Conservation (phyloP, 352 stramenopile species). For the Phytopythium sindhum region DNA sequence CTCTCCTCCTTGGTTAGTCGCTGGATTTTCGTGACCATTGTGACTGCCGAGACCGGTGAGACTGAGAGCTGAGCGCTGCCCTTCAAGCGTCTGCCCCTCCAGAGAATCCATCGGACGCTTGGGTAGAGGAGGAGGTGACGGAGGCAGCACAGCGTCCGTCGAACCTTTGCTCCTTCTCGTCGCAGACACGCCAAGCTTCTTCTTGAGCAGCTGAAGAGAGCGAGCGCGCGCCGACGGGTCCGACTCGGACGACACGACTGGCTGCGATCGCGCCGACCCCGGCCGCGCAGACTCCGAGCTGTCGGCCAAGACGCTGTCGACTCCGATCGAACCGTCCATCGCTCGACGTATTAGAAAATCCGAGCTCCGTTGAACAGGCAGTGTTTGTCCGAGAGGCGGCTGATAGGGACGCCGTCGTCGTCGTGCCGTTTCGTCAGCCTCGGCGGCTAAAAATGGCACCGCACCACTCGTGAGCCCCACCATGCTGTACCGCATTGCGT, state of each 20-base stretch:
- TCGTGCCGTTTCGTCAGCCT: background rate
- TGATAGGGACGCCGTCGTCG: too few species aligned
- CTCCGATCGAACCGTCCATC: background rate
- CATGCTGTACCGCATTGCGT: background rate
- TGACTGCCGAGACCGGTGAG: background rate
- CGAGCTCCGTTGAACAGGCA: background rate
- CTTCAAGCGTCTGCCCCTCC: background rate
- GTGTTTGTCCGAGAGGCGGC: too few species aligned
- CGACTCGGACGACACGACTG: background rate
- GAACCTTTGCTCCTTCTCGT: conserved; percentile 8
- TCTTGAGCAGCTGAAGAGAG: conserved; percentile 27
- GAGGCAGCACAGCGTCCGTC: background rate
- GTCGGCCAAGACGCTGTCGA: background rate
- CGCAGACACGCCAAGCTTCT: conserved; percentile 12
- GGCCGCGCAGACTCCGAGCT: background rate
- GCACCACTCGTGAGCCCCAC: background rate
- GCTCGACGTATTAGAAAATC: background rate
- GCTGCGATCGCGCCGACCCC: background rate
- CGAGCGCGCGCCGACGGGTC: conserved; percentile 3
- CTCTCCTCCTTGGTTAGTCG: background rate
- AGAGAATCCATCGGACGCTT: background rate
- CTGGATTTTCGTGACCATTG: background rate
- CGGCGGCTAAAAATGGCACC: background rate
- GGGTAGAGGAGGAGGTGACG: background rate
- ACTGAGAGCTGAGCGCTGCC: background rate